Conservation (phyloP, 148 eudicot genomes). For the Chenopodium formosanum region DNA sequence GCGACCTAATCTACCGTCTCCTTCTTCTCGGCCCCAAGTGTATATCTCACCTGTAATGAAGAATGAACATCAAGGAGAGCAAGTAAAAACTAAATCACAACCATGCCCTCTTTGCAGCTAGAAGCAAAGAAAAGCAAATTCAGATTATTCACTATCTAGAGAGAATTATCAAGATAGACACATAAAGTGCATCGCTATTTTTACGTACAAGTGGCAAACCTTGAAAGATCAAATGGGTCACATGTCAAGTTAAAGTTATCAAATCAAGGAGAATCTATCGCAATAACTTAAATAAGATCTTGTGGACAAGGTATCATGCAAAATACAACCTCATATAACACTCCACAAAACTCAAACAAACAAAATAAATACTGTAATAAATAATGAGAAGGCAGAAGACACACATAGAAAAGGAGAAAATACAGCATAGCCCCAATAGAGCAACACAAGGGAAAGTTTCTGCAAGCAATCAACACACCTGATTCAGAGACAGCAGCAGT, state of each 20-base stretch:
- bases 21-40: slow-evolving; percentile 99
- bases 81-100: background rate
- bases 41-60: slow-evolving; percentile 60
- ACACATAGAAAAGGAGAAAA: too few relatives aligned
- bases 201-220: background rate
- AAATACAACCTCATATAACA: background rate
- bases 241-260: background rate
- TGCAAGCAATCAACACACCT: slow-evolving; percentile 41
- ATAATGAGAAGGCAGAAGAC: too few relatives aligned
- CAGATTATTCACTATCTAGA: background rate
- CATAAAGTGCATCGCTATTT: background rate
- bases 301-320: background rate
- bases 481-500: slow-evolving; percentile 82
- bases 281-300: background rate
- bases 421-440: too few relatives aligned
- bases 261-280: background rate
- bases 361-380: too few relatives aligned
- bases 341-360: too few relatives aligned
- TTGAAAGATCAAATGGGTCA: background rate
- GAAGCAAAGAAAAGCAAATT: background rate
- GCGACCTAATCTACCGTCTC: slow-evolving; percentile 94
- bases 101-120: background rate
- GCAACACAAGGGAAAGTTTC: background rate
- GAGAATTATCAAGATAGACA: background rate
- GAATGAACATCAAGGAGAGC: slow-evolving; percentile 13